Evolutionary conservation across 768 basidiomycete species (phyloP), one percentile per base, ranked within the genome.

Genomic region (Mycena venus): DNA sequence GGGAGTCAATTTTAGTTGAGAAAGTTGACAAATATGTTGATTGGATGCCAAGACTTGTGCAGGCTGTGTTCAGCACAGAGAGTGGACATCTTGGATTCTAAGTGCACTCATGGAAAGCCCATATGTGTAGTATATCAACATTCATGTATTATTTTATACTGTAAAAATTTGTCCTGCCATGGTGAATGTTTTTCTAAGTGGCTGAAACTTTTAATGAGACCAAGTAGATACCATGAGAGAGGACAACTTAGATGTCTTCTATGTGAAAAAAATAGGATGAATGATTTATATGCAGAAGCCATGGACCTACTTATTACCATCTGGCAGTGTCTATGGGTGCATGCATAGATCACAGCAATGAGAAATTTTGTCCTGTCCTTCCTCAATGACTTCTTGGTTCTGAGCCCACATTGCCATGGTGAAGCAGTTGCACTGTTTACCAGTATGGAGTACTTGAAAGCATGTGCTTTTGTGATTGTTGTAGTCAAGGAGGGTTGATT

Each of bases 361-460:
- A 2, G 9, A 23, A 6, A 81, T 70, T 25, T 82, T 80, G 19
- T 77, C 75, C 36, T 84, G 82, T 0, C 83, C 82, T 31, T 73
- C 34, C 3, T 73, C 27, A 11, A 79, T 64, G 2, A 83, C 82
- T 2, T 69, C 62, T 0, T 40, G 5, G 53, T 83, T 85, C 0
- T 82, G 69, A 4, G 63, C 76, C 12, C 72, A 53, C 76, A 83
- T 83, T 7, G 79, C 80, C 0, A 23, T 70, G 14, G 64, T 78
- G 73, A 84, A 84, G 0, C 80, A 70, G 31, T 81, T 73, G 2
- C 64, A 59, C 53, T 84, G 83, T 4, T 65, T 27, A 14, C 83
- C 81, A 9, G 67, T 69, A 69, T 84, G 80, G 1, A 78, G 79
- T 0, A 82, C 78, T 7, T 58, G 36, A 0, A 85, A 76, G 11